Percentiles rank a stretch among this genome's conserved stretches.
Evolutionary conservation across 345 rosid genomes (phyloP).

Genomic region (Pseudoturritis turrita): DNA sequence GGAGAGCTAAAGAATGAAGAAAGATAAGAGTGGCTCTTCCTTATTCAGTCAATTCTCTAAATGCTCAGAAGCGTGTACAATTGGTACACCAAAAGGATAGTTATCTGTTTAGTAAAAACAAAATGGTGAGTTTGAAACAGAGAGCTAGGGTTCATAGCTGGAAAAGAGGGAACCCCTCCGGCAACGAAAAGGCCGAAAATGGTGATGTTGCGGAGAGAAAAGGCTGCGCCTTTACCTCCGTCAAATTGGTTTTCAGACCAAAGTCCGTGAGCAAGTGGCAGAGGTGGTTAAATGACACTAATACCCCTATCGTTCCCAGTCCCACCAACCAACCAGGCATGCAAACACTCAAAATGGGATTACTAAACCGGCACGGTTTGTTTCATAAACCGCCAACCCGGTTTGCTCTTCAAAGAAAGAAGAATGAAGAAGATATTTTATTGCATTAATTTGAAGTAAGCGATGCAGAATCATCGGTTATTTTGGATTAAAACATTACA

Average conservation of each 20-base stretch:
- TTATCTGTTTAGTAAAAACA: neutral
- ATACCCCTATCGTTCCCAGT: conserved; percentile 14
- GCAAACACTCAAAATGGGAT: neutral
- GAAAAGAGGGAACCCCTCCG: conserved; percentile 24
- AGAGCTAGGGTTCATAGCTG: conserved; percentile 20
- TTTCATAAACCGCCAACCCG: too few relatives aligned
- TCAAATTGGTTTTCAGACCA: conserved; percentile 19
- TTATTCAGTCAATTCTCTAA: conserved; percentile 13
- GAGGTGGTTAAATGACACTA: conserved; percentile 6
- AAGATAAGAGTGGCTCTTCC: conserved; percentile 24
- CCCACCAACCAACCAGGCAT: conserved; percentile 1
- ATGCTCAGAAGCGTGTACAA: conserved; percentile 13
- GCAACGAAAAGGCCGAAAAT: conserved; percentile 22
- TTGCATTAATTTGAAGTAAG: neutral
- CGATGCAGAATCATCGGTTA: neutral
- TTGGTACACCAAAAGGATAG: conserved; percentile 20
- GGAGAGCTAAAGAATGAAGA: conserved; percentile 21
- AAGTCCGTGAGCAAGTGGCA: conserved; percentile 32
- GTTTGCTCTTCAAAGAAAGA: too few relatives aligned
- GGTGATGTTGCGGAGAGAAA: conserved; percentile 22
- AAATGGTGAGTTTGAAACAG: conserved; percentile 1
- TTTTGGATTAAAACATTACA: neutral
- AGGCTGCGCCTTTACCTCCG: conserved; percentile 34
- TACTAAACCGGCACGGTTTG: conserved; percentile 9
- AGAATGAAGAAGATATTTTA: neutral